These are phyloP conservation scores for Penicillium atrosanguineum DNA, from an alignment of 495 filamentous ascomycete species.

Conservation along the genomic window DNA sequence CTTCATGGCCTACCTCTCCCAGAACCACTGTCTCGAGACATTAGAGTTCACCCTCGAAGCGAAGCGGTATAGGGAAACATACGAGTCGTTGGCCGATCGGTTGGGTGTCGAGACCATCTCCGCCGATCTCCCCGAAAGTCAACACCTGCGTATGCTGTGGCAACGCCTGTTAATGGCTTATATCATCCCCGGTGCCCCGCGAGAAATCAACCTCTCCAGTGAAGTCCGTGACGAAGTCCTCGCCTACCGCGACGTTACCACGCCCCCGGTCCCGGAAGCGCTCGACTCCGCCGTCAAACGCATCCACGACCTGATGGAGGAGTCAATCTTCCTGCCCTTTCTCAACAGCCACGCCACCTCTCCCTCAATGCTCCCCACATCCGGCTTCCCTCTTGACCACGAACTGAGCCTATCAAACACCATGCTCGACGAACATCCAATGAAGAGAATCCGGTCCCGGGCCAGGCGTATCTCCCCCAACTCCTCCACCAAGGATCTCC, in stretches of 20 bases:
- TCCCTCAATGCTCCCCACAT: conserved; percentile 29
- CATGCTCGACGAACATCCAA: conserved; percentile 31
- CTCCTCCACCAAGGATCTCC: conserved; percentile 40
- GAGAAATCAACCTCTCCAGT: conserved; percentile 90
- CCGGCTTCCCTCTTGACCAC: conserved; percentile 27
- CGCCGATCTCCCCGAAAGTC: conserved; percentile 54
- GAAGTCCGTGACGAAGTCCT: conserved; percentile 81
- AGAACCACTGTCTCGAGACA: conserved; percentile 96
- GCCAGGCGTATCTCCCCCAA: conserved; percentile 43
- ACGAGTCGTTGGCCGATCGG: conserved; percentile 53
- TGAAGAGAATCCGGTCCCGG: conserved; percentile 34
- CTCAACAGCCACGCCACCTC: conserved; percentile 37
- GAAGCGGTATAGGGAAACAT: conserved; percentile 79
- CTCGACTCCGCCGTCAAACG: conserved; percentile 89
- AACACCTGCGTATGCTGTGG: conserved; percentile 75
- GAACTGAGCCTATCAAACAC: conserved; percentile 35
- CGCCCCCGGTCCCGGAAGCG: conserved; percentile 72
- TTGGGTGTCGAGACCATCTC: conserved; percentile 39
- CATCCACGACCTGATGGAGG: conserved; percentile 94
- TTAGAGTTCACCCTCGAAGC: conserved; percentile 97
- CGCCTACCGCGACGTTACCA: conserved; percentile 53
- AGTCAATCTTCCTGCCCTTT: conserved; percentile 66
- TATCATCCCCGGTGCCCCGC: conserved; percentile 64
- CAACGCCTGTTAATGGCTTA: conserved; percentile 54
- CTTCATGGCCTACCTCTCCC: conserved; percentile 96